These are phyloP conservation scores for Picea mariana DNA, from an alignment of 83 land plant genomes.

Conservation along the genomic window DNA sequence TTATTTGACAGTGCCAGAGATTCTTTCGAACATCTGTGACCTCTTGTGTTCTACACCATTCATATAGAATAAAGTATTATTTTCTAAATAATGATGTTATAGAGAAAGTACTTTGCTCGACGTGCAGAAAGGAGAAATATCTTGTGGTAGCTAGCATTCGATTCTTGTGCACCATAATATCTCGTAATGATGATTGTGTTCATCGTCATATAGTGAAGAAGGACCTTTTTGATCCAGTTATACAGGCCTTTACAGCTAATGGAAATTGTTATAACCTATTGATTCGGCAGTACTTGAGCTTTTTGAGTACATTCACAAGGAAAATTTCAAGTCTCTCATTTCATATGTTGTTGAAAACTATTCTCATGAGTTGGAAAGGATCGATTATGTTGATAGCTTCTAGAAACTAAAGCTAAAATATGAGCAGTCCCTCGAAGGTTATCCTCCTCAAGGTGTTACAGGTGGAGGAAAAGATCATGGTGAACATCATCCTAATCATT, in stretches of 20 bases:
- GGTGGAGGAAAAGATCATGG: slow-evolving; percentile 7
- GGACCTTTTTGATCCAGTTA: slow-evolving; percentile 77
- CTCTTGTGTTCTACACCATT: slow-evolving; percentile 88
- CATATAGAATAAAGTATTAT: slow-evolving; percentile 84
- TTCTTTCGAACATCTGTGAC: slow-evolving; percentile 82
- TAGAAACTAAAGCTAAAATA: not conserved
- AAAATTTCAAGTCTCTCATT: slow-evolving; percentile 3
- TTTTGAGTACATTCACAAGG: slow-evolving; percentile 78
- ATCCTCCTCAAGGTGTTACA: not conserved
- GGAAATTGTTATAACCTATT: slow-evolving; percentile 87
- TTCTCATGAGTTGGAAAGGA: not conserved
- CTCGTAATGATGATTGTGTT: slow-evolving; percentile 83
- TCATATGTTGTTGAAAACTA: not conserved
- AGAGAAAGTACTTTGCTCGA: slow-evolving; percentile 73
- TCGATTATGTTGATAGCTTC: not conserved
- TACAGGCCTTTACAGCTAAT: slow-evolving; percentile 82
- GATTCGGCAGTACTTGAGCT: slow-evolving; percentile 90
- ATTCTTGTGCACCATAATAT: slow-evolving; percentile 77
- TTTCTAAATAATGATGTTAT: slow-evolving; percentile 79
- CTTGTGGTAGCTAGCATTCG: slow-evolving; percentile 92
- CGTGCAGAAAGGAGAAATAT: slow-evolving; percentile 75
- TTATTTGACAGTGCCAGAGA: slow-evolving; percentile 58
- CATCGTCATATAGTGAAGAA: slow-evolving; percentile 70
- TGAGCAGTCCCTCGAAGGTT: not conserved
- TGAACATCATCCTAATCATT: not conserved